phyloP scores from a whole-genome alignment of 2,329 filamentous ascomycete genomes.

The Penicillium vulpinum region DNA sequence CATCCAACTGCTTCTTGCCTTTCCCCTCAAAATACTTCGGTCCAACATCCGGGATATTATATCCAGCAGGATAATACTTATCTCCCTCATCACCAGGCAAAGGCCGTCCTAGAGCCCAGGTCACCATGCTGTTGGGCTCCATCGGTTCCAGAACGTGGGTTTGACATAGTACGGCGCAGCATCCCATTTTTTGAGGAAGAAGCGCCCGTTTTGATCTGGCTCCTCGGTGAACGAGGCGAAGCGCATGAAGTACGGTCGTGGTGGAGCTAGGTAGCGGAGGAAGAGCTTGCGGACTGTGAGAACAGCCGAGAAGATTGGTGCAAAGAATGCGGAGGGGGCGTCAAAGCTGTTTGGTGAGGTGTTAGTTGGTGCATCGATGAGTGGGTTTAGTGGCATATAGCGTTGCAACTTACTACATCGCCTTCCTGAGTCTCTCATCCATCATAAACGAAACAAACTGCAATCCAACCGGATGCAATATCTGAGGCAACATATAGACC shows the following conservation, averaged over 20 bases:
- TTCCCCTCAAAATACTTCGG: slow-evolving; percentile 57
- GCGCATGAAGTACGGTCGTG: slow-evolving; percentile 51
- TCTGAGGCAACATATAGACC: slow-evolving; percentile 54
- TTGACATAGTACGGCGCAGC: slow-evolving; percentile 66
- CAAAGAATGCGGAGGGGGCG: slow-evolving; percentile 37
- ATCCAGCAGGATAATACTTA: slow-evolving; percentile 52
- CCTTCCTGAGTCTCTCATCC: slow-evolving; percentile 62
- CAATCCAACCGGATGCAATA: slow-evolving; percentile 49
- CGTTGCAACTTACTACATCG: slow-evolving; percentile 60
- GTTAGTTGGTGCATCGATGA: not conserved
- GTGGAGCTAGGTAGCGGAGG: slow-evolving; percentile 61
- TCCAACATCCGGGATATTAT: slow-evolving; percentile 59
- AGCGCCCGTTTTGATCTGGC: slow-evolving; percentile 56
- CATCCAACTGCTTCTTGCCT: slow-evolving; percentile 40
- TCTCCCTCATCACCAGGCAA: slow-evolving; percentile 51
- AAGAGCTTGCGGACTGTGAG: slow-evolving; percentile 57
- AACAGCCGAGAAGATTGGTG: slow-evolving; percentile 46
- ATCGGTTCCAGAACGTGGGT: slow-evolving; percentile 61
- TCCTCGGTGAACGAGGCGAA: slow-evolving; percentile 44
- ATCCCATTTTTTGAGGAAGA: slow-evolving; percentile 55
- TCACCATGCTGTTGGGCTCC: slow-evolving; percentile 59
- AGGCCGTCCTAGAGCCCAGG: slow-evolving; percentile 47
- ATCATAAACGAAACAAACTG: slow-evolving; percentile 61
- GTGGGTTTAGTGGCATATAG: not conserved
- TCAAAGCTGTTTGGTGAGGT: slow-evolving; percentile 36